Percentiles rank a stretch among this genome's conserved stretches.
phyloP scores from a whole-genome alignment of 345 rosid species.

The Aethionema arabicum region DNA sequence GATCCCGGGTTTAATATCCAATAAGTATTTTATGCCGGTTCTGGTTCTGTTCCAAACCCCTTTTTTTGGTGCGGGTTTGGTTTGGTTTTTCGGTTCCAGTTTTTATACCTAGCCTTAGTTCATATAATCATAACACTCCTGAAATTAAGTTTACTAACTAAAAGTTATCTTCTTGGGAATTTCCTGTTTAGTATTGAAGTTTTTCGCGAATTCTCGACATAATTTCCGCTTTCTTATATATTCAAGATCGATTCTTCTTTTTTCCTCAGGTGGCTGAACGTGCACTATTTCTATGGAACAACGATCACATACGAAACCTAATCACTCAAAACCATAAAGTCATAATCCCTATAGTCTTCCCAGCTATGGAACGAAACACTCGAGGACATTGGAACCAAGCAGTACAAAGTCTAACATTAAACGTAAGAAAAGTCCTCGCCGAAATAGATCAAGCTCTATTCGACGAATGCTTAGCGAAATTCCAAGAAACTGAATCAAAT shows the following conservation, averaged over 20 bases:
- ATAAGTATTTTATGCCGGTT: no score
- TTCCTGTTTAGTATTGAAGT: no score
- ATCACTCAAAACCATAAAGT: conserved; percentile 47
- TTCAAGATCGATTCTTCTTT: conserved; percentile 5
- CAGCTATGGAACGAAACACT: conserved; percentile 58
- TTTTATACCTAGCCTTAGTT: no score
- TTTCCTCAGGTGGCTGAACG: conserved; percentile 59
- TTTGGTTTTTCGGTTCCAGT: no score
- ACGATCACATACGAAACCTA: conserved; percentile 57
- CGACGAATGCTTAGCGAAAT: conserved; percentile 63
- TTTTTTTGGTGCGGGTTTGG: no score
- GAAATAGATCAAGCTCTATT: conserved; percentile 60
- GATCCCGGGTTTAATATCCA: no score
- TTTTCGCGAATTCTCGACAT: no score
- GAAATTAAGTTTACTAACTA: no score
- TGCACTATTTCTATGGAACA: conserved; percentile 61
- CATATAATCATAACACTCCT: no score
- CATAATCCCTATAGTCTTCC: conserved; percentile 58
- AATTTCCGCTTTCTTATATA: no score
- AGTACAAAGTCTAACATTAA: conserved; percentile 59
- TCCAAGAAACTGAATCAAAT: conserved; percentile 55
- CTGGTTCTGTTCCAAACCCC: no score
- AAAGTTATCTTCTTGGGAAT: no score
- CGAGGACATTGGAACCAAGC: conserved; percentile 62
- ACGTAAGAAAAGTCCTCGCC: conserved; percentile 54